phyloP scores from a whole-genome alignment of 306 rosid species.

The Cajanus cajan region DNA sequence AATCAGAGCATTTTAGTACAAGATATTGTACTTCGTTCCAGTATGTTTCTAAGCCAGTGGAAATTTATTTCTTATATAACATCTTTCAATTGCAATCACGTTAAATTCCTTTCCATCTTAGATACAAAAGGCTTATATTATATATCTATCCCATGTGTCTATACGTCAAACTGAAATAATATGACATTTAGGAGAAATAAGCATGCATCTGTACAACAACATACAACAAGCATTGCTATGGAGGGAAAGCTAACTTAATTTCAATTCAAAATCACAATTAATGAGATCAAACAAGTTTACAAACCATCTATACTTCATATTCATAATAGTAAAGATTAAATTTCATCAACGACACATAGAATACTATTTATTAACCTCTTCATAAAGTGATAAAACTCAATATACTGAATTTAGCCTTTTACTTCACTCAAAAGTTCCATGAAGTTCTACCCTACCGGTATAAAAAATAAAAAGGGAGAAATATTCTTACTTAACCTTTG shows the following conservation, averaged over 20 bases:
- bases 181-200: background rate
- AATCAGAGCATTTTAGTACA: background rate
- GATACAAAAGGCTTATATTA: background rate
- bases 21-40: background rate
- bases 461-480: background rate
- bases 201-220: background rate
- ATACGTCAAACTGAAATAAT: slow-evolving; percentile 12
- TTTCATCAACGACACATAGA: background rate
- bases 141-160: background rate
- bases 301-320: background rate
- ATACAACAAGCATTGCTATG: background rate
- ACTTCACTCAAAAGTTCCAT: background rate
- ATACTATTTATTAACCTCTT: background rate
- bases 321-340: background rate
- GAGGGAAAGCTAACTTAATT: background rate
- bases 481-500: background rate
- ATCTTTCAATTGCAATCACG: slow-evolving; percentile 2
- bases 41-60: background rate
- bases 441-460: slow-evolving; percentile 2
- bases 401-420: background rate
- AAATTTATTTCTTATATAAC: slow-evolving; percentile 1
- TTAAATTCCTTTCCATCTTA: background rate
- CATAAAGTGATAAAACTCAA: background rate
- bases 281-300: background rate
- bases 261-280: background rate